phyloP scores from a whole-genome alignment of 805 yeast genomes.

The Myxozyma neglecta region DNA sequence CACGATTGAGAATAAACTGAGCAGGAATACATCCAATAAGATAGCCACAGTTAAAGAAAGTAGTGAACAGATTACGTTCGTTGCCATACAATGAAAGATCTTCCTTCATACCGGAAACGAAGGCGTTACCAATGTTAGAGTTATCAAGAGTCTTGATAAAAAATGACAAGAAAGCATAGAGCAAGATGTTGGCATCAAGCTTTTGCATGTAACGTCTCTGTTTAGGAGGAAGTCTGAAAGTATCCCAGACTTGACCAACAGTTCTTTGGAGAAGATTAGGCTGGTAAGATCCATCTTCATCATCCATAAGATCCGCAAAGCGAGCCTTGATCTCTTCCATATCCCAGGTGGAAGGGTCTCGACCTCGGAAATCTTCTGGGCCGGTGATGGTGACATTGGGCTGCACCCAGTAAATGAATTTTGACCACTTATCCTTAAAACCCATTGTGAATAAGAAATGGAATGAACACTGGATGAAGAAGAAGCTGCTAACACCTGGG shows the following conservation, averaged over 20 bases:
- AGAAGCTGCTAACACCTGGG: background rate
- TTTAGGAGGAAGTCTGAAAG: constrained; percentile 33
- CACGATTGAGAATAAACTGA: constrained; percentile 37
- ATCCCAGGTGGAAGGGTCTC: constrained; percentile 7
- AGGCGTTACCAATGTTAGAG: constrained; percentile 62
- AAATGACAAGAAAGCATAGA: constrained; percentile 43
- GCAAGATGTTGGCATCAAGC: constrained; percentile 40
- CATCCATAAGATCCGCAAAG: constrained; percentile 17
- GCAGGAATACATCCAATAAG: constrained; percentile 40
- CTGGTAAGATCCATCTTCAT: constrained; percentile 7
- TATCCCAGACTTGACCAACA: constrained; percentile 30
- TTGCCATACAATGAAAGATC: constrained; percentile 59
- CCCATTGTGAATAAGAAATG: background rate
- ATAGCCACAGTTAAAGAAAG: constrained; percentile 63
- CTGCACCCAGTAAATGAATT: constrained; percentile 1
- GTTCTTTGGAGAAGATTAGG: constrained; percentile 12
- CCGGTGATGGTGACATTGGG: constrained; percentile 12
- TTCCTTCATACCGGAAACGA: constrained; percentile 62
- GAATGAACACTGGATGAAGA: background rate
- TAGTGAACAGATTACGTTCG: constrained; percentile 56
- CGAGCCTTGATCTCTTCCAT: constrained; percentile 13
- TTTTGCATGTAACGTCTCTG: constrained; percentile 41
- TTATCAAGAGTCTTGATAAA: constrained; percentile 59
- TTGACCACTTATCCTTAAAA: background rate
- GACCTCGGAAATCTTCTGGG: constrained; percentile 21